Evolutionary conservation across 495 filamentous ascomycete genomes (phyloP).

Genomic region (Penicillium alfredii): DNA sequence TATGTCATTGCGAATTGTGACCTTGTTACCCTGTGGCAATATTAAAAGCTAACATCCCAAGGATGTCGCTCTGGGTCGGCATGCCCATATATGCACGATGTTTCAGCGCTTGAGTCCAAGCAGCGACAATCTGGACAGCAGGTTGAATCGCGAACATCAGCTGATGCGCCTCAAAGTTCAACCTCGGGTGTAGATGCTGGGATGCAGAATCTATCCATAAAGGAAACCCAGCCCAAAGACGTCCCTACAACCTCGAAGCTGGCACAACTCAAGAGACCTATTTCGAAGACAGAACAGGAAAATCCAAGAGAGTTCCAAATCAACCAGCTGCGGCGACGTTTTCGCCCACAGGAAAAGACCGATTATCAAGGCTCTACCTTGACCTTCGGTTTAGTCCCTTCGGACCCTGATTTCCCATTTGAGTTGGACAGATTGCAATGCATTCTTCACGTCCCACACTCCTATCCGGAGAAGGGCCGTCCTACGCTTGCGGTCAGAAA

Average conservation of each 20-base stretch:
- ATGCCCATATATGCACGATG: slow-evolving; percentile 40
- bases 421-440: slow-evolving; percentile 69
- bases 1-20: no score
- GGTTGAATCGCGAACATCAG: slow-evolving; percentile 3
- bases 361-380: slow-evolving; percentile 51
- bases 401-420: slow-evolving; percentile 86
- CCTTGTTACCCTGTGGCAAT: no score
- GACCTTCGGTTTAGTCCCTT: slow-evolving; percentile 61
- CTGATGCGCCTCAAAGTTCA: slow-evolving; percentile 4
- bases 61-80: slow-evolving; percentile 38
- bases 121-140: slow-evolving; percentile 6
- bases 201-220: slow-evolving; percentile 11
- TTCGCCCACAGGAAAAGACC: slow-evolving; percentile 52
- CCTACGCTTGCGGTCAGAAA: slow-evolving; percentile 65
- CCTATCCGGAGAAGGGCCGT: slow-evolving; percentile 49
- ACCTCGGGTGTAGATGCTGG: slow-evolving; percentile 4
- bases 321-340: slow-evolving; percentile 68
- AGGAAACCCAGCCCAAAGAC: slow-evolving; percentile 7
- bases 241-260: slow-evolving; percentile 10
- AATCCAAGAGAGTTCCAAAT: slow-evolving; percentile 74
- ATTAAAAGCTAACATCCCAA: slow-evolving; percentile 21
- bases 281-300: slow-evolving; percentile 56
- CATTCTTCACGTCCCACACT: slow-evolving; percentile 58
- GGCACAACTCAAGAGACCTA: slow-evolving; percentile 50
- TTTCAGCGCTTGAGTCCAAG: slow-evolving; percentile 8